These are phyloP conservation scores for Malassezia japonica DNA, from an alignment of 1,284 basidiomycete species.

Conservation along the genomic window DNA sequence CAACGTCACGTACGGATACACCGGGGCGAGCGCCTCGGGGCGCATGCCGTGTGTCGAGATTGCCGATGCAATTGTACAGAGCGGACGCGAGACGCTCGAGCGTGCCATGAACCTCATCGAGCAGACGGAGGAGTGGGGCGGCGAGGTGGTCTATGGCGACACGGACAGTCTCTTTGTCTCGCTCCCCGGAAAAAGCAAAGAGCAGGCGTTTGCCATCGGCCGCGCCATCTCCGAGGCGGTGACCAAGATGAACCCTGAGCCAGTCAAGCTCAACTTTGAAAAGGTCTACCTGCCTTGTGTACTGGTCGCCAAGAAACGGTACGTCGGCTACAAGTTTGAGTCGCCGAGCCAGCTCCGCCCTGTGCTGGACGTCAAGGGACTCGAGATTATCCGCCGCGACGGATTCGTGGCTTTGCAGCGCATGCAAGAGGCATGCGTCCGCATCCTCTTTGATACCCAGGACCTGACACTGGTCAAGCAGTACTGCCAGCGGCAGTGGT, in stretches of 20 bases:
- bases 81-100: conserved; percentile 85
- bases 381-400: conserved; percentile 89
- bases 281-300: conserved; percentile 94
- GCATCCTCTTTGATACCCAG: conserved; percentile 69
- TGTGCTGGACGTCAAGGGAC: conserved; percentile 89
- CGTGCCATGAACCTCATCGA: conserved; percentile 75
- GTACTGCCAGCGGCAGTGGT: conserved; percentile 77
- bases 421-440: conserved; percentile 42
- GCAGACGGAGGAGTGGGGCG: conserved; percentile 69
- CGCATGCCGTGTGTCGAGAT: conserved; percentile 97
- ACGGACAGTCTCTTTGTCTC: conserved; percentile 92
- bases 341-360: conserved; percentile 66
- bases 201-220: conserved; percentile 84
- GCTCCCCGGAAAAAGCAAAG: conserved; percentile 75
- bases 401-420: conserved; percentile 41
- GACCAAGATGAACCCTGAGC: conserved; percentile 75
- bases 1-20: conserved; percentile 69
- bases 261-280: conserved; percentile 92
- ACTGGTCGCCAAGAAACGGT: conserved; percentile 89
- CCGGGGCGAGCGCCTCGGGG: conserved; percentile 81
- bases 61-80: conserved; percentile 94
- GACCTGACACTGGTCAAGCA: conserved; percentile 80
- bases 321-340: conserved; percentile 93
- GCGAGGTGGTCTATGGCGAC: conserved; percentile 91
- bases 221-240: conserved; percentile 80